Base-by-base conservation (phyloP, 257 asterid species). In the Paraleonurus japonicus region DNA sequence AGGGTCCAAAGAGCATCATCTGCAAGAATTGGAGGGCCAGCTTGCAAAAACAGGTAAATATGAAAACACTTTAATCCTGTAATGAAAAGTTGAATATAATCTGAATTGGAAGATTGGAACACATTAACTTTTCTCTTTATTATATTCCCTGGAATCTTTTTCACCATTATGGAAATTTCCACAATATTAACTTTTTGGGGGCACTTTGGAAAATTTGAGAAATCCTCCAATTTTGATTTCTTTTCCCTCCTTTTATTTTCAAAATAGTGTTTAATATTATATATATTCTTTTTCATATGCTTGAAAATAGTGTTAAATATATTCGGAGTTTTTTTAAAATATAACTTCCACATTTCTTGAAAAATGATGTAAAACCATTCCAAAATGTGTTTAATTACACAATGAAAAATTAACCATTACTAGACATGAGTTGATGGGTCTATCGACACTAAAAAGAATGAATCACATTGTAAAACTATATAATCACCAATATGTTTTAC, bases 141-240 rank as follows among this genome's bases (percentile, higher is more conserved):
- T 60, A 73, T 81, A 81, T 82, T 87, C 89, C 75, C 60, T 70
- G 57, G 80, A 81, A 80, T 83, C 82, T 73, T 70, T 82, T 83
- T 74, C 83, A 79, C 67, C 74, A 39, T 78, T 75, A 65, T 48
- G 41, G 50, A 79, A 81, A 82, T 75, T 77, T 76, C 67, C 65
- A 58, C 67, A 43, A 19, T 58, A 75, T 65, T 1, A 51, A 65
- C 69, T 74, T 74, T 77, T 74, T 50, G 22, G 39, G 39, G 71
- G 47, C 17, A 64, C 57, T 70, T 59, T 0, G 71, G 17, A 58
- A 70, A 10, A 30, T 35, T 73, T 19, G 53, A 39, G 53, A 65
- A 54, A 76, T 45, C 15, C 27, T 68, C 13, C 22, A 28, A 59
- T 27, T 30, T 67, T 53, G 32, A 61, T 65, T 57, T 19, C 1